These are phyloP conservation scores for Tricholoma matsutake DNA, from an alignment of 768 basidiomycete species.

Conservation along the genomic window DNA sequence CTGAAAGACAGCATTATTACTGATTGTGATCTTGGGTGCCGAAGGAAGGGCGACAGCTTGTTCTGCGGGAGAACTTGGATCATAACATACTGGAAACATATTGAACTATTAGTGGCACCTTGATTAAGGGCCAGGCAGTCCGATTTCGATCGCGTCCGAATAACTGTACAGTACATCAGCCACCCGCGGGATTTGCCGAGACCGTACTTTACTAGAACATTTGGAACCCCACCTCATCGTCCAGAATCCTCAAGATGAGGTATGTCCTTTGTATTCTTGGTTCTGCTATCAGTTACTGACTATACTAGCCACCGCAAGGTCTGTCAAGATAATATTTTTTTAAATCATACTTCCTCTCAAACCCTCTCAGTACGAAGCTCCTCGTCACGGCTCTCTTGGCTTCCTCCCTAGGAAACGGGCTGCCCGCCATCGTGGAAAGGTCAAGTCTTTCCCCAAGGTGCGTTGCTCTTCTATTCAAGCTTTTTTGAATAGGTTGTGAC, in stretches of 20 bases:
- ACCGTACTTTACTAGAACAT: constrained; percentile 22
- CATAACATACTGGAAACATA: constrained; percentile 27
- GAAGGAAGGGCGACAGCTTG: constrained; percentile 40
- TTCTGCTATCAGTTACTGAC: constrained; percentile 12
- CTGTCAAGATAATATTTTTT: constrained; percentile 15
- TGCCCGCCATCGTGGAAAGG: constrained; percentile 97
- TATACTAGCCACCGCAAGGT: constrained; percentile 83
- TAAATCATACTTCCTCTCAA: constrained; percentile 2
- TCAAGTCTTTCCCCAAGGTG: constrained; percentile 99
- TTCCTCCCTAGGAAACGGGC: constrained; percentile 96
- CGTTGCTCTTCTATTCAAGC: constrained; percentile 17
- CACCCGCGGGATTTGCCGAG: constrained; percentile 35
- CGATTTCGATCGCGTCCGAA: background rate
- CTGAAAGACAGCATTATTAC: constrained; percentile 36
- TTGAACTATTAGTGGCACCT: no score
- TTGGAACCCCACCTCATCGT: constrained; percentile 34
- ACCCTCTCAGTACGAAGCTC: constrained; percentile 86
- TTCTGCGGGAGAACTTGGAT: constrained; percentile 38
- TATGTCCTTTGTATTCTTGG: constrained; percentile 28
- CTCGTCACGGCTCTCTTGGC: constrained; percentile 96
- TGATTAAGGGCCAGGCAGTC: no score
- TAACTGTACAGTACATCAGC: constrained; percentile 41
- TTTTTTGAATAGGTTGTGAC: background rate
- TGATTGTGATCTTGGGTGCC: constrained; percentile 31
- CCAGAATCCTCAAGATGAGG: constrained; percentile 63